Evolutionary conservation across 345 rosid genomes (phyloP).

Genomic region (Lepidium didymum): DNA sequence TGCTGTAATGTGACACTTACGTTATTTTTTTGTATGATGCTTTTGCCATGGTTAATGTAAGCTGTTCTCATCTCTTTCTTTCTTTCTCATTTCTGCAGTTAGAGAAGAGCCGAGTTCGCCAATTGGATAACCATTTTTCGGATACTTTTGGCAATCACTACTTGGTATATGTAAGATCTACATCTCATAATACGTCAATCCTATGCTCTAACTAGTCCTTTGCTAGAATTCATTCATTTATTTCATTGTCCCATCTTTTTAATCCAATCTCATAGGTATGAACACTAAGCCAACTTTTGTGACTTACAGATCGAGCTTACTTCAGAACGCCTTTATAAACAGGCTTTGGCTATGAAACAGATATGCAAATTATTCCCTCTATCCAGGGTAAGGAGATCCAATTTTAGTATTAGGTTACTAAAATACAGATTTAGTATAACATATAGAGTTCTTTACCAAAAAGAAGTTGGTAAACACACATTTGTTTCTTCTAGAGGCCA

Average conservation of each 20-base stretch:
- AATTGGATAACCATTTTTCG: constrained; percentile 63
- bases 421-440: neutral
- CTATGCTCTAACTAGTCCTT: constrained; percentile 6
- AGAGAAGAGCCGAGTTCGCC: constrained; percentile 51
- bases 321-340: constrained; percentile 84
- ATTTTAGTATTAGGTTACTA: neutral
- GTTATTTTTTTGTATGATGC: neutral
- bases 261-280: neutral
- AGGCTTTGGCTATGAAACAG: constrained; percentile 77
- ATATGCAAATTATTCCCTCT: constrained; percentile 83
- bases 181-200: neutral
- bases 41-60: constrained; percentile 2
- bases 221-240: neutral
- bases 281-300: constrained; percentile 7
- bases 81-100: constrained; percentile 42
- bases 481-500: constrained; percentile 1
- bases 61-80: neutral
- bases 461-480: neutral
- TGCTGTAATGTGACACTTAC: constrained; percentile 32
- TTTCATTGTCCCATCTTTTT: neutral
- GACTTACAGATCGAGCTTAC: constrained; percentile 71
- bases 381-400: constrained; percentile 49
- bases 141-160: constrained; percentile 63
- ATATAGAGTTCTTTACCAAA: neutral
- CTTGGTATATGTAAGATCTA: constrained; percentile 66